Percentiles rank a stretch among this genome's conserved stretches.
Conservation (phyloP, 495 filamentous ascomycete genomes). For the Podospora fimiseda region DNA sequence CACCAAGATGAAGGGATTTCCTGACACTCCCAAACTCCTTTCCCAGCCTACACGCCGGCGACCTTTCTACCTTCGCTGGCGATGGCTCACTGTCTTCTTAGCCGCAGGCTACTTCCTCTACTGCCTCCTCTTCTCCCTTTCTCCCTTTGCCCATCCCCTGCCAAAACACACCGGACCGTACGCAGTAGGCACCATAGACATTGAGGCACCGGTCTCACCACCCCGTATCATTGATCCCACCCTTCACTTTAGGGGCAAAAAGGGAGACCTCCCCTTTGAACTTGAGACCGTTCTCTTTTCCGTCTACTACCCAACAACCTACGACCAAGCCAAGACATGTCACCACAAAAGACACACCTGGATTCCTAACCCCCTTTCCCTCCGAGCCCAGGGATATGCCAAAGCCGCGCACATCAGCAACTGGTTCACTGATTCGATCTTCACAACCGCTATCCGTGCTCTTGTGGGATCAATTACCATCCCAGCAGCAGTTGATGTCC, state of each 20-base stretch:
- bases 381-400: slow-evolving; percentile 46
- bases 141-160: slow-evolving; percentile 37
- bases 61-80: background rate
- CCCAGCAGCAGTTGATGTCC: slow-evolving; percentile 38
- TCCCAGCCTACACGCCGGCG: background rate
- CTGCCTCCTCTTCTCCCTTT: slow-evolving; percentile 34
- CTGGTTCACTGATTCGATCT: slow-evolving; percentile 31
- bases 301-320: slow-evolving; percentile 40
- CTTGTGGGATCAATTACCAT: slow-evolving; percentile 38
- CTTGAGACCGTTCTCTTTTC: slow-evolving; percentile 44
- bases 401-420: slow-evolving; percentile 39
- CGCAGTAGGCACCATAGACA: slow-evolving; percentile 41
- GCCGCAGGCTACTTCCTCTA: slow-evolving; percentile 28
- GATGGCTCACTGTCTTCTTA: slow-evolving; percentile 19
- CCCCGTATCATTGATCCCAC: slow-evolving; percentile 27
- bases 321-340: slow-evolving; percentile 9
- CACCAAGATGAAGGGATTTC: background rate
- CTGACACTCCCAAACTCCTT: background rate
- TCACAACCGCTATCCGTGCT: slow-evolving; percentile 28
- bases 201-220: slow-evolving; percentile 35
- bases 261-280: slow-evolving; percentile 37
- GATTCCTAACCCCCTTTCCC: slow-evolving; percentile 43
- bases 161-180: slow-evolving; percentile 44
- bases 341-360: slow-evolving; percentile 35
- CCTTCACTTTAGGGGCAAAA: slow-evolving; percentile 29